Evolutionary conservation across 345 rosid genomes (phyloP).

Genomic region (Psidium friedrichsthalianum): DNA sequence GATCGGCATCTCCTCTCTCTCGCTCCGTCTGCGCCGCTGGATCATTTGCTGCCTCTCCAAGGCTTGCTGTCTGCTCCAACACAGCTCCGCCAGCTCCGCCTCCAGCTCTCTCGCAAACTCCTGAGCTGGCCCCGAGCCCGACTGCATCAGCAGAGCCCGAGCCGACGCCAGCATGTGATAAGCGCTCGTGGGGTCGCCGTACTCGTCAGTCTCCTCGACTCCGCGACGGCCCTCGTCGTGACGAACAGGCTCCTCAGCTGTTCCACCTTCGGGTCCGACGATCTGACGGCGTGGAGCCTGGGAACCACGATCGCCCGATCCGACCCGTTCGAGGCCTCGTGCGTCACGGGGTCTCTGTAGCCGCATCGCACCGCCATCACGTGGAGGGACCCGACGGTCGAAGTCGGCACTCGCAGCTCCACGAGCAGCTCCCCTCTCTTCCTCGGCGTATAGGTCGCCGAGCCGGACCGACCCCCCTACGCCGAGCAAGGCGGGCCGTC

Average conservation of each 20-base stretch:
- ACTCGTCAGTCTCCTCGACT: conserved; percentile 55
- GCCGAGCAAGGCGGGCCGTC: conserved; percentile 35
- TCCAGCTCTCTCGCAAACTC: conserved; percentile 42
- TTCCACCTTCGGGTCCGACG: conserved; percentile 30
- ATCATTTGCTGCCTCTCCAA: conserved; percentile 3
- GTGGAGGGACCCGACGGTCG: conserved; percentile 28
- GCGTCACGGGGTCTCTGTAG: conserved; percentile 55
- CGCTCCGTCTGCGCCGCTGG: conserved; percentile 26
- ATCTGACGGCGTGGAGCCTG: conserved; percentile 32
- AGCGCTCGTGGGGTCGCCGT: conserved; percentile 51
- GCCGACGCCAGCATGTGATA: conserved; percentile 60
- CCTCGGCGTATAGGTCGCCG: conserved; percentile 70
- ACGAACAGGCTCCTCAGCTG: conserved; percentile 54
- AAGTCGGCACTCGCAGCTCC: conserved; percentile 44
- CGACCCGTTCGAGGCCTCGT: conserved; percentile 34
- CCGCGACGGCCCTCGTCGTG: conserved; percentile 62
- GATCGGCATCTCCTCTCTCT: conserved; percentile 11
- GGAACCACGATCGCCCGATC: conserved; percentile 41
- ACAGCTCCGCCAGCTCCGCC: conserved; percentile 57
- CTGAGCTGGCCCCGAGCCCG: conserved; percentile 17
- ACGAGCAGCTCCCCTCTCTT: conserved; percentile 67
- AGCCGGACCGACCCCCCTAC: conserved; percentile 54
- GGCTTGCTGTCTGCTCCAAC: conserved; percentile 34
- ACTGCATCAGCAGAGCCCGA: conserved; percentile 53
- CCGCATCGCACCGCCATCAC: conserved; percentile 50